phyloP scores from a whole-genome alignment of 306 rosid species.

The Quercus mongolica region DNA sequence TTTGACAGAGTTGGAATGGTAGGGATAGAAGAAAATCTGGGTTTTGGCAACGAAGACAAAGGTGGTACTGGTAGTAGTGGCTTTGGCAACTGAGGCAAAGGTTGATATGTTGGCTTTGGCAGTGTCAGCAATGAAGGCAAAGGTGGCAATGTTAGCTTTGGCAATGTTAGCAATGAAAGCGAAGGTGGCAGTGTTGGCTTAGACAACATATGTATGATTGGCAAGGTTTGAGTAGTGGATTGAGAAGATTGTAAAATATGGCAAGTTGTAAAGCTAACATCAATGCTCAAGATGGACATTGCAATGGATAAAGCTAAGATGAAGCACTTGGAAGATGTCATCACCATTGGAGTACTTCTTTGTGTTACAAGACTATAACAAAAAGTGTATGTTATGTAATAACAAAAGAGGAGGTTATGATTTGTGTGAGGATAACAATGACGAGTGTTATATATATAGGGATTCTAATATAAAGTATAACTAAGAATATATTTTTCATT shows the following conservation, averaged over 20 bases:
- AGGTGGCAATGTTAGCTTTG: not conserved
- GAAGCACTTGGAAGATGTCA: constrained; percentile 27
- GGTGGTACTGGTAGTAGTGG: constrained; percentile 30
- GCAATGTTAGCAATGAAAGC: not conserved
- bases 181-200: not conserved
- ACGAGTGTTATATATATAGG: no score
- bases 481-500: no score
- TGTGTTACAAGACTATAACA: no score
- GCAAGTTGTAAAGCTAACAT: constrained; percentile 13
- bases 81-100: not conserved
- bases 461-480: no score
- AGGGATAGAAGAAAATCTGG: no score
- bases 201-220: not conserved
- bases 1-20: no score
- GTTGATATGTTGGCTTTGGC: constrained; percentile 4
- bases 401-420: no score
- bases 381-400: no score
- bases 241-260: constrained; percentile 18
- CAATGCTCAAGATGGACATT: constrained; percentile 23
- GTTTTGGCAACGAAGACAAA: constrained; percentile 21
- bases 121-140: constrained; percentile 4
- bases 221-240: not conserved
- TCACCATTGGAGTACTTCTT: not conserved
- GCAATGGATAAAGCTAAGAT: constrained; percentile 24
- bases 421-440: no score